Base-by-base conservation (phyloP, 768 basidiomycete genomes). In the Pisolithus marmoratus region DNA sequence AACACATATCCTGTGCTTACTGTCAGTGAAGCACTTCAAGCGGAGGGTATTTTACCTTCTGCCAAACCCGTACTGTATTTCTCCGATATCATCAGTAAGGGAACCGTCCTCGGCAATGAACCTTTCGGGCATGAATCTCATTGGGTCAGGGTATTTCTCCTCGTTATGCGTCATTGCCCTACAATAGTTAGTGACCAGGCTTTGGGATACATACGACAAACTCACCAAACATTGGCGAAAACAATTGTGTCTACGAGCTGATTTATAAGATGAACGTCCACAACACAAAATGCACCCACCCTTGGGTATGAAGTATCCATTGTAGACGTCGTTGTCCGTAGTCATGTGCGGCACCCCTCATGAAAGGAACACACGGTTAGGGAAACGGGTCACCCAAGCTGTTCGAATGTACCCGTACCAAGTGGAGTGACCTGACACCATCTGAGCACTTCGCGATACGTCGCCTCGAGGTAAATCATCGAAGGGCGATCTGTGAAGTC, bases 221-320 rank as follows among this genome's bases (percentile, higher is more conserved):
- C 19, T 14, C 48, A 62, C 60, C 54, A 63, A 14, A 59, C 42
- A 37, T 59, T 60, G 4, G 56, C 49, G 17, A 59, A 45, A 8
- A 63, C 46, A 3, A 58, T 52, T 4, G 55, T 55, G 17, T 50
- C 36, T 57, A 19, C 24, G 17, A 20, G 43, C 41, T 23, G 23
- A 49, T 29, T 23, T 29, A 36, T 17, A 15, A 42, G 22, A 20
- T 14, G 41, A 42, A 4, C 15, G 24, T 24, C n/a, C 5, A 22
- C 20, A 24, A 24, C 3, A 22, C 2, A 9, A 4, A 46, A 23
- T 19, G 5, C 11, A 41, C 44, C 38, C 41, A 7, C 68, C 67
- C 41, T 65, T 63, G 0, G 71, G 72, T 26, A 73, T 60, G 27
- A 54, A 60, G 53, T 62, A 66, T 0, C 66, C 70, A 2, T 57